These are phyloP conservation scores for Nemania sp. DNA, from an alignment of 2,329 filamentous ascomycete genomes.

Conservation along the genomic window DNA sequence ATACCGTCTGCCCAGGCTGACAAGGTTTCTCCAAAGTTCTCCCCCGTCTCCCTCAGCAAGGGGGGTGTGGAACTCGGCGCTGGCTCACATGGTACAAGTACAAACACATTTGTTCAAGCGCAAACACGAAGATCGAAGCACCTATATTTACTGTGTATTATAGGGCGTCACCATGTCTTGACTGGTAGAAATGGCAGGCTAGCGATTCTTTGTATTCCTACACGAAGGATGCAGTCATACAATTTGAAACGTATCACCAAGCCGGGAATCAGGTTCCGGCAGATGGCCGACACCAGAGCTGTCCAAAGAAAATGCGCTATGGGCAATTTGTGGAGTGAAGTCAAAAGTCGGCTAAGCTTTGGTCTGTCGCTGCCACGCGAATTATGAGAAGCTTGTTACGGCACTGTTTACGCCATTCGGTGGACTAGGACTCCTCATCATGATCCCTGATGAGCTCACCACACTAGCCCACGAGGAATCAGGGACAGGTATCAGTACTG, in stretches of 20 bases:
- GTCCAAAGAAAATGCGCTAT: slow-evolving; percentile 24
- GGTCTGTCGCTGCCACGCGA: slow-evolving; percentile 34
- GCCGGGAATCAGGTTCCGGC: slow-evolving; percentile 39
- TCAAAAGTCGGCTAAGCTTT: slow-evolving; percentile 27
- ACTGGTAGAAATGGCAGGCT: slow-evolving; percentile 28
- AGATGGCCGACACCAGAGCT: slow-evolving; percentile 33
- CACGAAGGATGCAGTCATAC: slow-evolving; percentile 42
- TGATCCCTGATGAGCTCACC: slow-evolving; percentile 30
- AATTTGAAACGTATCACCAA: slow-evolving; percentile 42
- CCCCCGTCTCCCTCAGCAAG: slow-evolving; percentile 1
- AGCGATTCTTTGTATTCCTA: slow-evolving; percentile 32
- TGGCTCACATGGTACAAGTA: slow-evolving; percentile 28
- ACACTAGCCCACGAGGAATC: slow-evolving; percentile 13
- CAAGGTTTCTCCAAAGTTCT: slow-evolving; percentile 39
- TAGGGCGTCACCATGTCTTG: slow-evolving; percentile 31
- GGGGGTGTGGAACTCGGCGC: slow-evolving; percentile 28
- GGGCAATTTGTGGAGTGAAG: slow-evolving; percentile 23
- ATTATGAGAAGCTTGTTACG: slow-evolving; percentile 32
- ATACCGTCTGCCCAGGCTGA: slow-evolving; percentile 28
- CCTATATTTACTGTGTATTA: slow-evolving; percentile 40
- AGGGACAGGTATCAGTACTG: slow-evolving; percentile 15
- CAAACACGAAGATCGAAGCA: slow-evolving; percentile 14
- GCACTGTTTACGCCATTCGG: slow-evolving; percentile 31
- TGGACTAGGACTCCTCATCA: slow-evolving; percentile 13
- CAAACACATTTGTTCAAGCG: slow-evolving; percentile 16